Evolutionary conservation across 2,329 filamentous ascomycete species (phyloP), one percentile per base, ranked within the genome.

Genomic region (Diplodia mutila): DNA sequence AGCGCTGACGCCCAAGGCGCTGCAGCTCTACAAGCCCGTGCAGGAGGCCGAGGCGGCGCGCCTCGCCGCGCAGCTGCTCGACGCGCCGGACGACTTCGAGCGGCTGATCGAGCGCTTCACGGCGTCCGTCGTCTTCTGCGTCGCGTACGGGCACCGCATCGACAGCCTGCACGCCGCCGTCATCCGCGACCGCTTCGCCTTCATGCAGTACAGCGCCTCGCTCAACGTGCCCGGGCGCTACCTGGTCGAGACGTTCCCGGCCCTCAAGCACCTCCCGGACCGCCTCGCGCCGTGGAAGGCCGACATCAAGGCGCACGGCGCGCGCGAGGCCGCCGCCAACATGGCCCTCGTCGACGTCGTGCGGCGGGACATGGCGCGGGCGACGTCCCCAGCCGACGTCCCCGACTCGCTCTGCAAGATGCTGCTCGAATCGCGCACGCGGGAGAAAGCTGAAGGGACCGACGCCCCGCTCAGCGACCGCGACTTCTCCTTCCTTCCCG

Each of bases 121-220:
- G 0, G 79, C 80, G 1, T 83, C 80, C 69, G 77, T 85, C 37
- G 83, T 85, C 6, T 84, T 85, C 69, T 83, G 80, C 5, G 81
- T 85, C 4, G 79, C 83, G 4, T 86, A 85, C 70, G 84, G 84
- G 0, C 82, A 84, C 67, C 80, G 83, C 7, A 82, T 85, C 65
- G 81, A 85, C 68, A 82, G 82, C 1, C 71, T 82, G 23, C 77
- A 83, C 25, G 78, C 84, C 6, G 74, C 80, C 65, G 81, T 85
- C 27, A 82, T 85, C 49, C 78, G 78, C 37, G 78, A 83, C 49
- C 76, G 82, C 8, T 81, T 85, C 71, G 75, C 79, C 37, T 81
- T 83, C 71, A 83, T 85, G 78, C 82, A 84, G 12, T 82, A 82
- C 69, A 77, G 80, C 61, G 80, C 83, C 21, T 80, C 78, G 1